A percentile compares a stretch with the other conserved stretches of the same genome.
phyloP scores from a whole-genome alignment of 2,329 filamentous ascomycete species.

The Fusarium robinianum region DNA sequence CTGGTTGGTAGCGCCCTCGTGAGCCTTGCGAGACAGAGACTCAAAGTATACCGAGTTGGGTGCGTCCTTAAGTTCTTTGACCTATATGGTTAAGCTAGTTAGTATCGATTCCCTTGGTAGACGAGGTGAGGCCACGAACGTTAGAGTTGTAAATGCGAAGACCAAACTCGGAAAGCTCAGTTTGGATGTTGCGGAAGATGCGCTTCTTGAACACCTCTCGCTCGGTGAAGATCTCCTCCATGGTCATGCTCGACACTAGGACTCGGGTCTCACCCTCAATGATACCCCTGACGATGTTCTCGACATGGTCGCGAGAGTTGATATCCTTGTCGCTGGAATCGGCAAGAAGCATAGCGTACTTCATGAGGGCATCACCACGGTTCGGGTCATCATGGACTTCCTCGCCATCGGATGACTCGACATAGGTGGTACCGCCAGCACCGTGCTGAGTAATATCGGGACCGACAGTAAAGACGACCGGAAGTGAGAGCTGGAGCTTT shows the following conservation, averaged over 20 bases:
- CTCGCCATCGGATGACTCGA: slow-evolving; percentile 39
- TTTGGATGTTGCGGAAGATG: slow-evolving; percentile 75
- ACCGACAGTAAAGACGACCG: slow-evolving; percentile 84
- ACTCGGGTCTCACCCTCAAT: slow-evolving; percentile 87
- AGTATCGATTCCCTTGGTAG: neutral
- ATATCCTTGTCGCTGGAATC: slow-evolving; percentile 57
- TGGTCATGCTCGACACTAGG: slow-evolving; percentile 86
- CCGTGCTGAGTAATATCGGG: slow-evolving; percentile 70
- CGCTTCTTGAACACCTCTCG: slow-evolving; percentile 76
- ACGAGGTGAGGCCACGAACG: slow-evolving; percentile 37
- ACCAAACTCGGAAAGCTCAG: slow-evolving; percentile 80
- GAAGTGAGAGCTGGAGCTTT: slow-evolving; percentile 81
- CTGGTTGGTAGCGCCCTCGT: slow-evolving; percentile 84
- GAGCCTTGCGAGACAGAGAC: slow-evolving; percentile 79
- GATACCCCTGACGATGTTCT: slow-evolving; percentile 86
- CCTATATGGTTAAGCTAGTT: slow-evolving; percentile 6
- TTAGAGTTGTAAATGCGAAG: slow-evolving; percentile 74
- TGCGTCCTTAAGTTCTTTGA: slow-evolving; percentile 86
- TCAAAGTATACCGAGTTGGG: slow-evolving; percentile 82
- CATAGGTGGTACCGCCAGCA: no score
- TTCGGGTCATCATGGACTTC: slow-evolving; percentile 43
- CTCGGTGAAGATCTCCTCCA: slow-evolving; percentile 86
- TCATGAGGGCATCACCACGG: slow-evolving; percentile 68
- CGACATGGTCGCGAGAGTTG: slow-evolving; percentile 63
- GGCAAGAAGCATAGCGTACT: slow-evolving; percentile 81